These are phyloP conservation scores for Fulvia fulva DNA, from an alignment of 2,329 filamentous ascomycete genomes.

Conservation along the genomic window DNA sequence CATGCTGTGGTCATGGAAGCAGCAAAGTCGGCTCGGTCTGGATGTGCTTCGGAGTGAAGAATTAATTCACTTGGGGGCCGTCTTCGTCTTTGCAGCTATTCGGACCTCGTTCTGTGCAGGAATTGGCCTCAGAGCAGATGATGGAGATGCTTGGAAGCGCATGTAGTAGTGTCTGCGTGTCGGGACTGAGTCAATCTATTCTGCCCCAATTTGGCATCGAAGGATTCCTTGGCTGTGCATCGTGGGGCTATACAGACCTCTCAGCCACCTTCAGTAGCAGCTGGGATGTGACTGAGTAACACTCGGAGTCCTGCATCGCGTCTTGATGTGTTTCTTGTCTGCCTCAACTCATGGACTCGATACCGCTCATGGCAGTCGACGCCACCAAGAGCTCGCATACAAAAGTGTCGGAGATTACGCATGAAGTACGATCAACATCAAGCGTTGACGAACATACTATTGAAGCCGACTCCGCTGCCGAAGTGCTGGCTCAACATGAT, in stretches of 20 bases:
- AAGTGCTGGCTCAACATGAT: no score
- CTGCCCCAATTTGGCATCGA: not conserved
- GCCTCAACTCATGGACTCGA: no score
- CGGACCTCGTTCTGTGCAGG: slow-evolving; percentile 12
- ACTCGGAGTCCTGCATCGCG: no score
- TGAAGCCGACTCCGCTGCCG: no score
- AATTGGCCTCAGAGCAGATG: slow-evolving; percentile 2
- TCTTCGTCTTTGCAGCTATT: slow-evolving; percentile 8
- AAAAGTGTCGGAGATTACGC: no score
- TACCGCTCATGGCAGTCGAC: no score
- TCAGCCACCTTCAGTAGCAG: not conserved
- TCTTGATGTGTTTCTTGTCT: no score
- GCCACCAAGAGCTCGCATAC: no score
- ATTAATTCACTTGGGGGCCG: slow-evolving; percentile 10
- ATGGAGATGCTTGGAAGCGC: not conserved
- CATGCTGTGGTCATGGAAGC: slow-evolving; percentile 4
- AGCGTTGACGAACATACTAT: no score
- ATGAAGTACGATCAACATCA: no score
- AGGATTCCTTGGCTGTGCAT: not conserved
- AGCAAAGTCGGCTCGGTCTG: slow-evolving; percentile 11
- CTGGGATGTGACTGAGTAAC: no score
- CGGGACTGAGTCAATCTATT: not conserved
- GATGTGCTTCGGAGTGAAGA: slow-evolving; percentile 11
- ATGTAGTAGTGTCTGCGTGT: not conserved
- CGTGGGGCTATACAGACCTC: not conserved